Conservation (phyloP, 345 rosid species). For the Moricandia moricandioides region DNA sequence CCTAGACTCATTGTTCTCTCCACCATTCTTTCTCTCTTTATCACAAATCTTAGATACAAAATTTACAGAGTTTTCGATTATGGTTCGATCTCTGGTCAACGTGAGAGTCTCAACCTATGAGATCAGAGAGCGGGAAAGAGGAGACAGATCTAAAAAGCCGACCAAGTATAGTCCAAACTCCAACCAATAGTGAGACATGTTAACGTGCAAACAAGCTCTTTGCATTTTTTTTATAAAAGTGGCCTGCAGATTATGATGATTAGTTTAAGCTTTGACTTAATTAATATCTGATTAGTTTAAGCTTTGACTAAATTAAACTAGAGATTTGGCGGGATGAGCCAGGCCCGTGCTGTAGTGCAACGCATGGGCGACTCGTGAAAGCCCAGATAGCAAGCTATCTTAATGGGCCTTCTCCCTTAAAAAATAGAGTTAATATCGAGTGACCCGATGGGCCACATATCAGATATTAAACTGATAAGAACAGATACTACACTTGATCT, state of each 20-base stretch:
- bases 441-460: conserved; percentile 35
- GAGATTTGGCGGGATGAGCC: conserved; percentile 23
- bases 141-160: not conserved
- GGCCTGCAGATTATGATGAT: not conserved
- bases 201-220: conserved; percentile 12
- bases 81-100: conserved; percentile 2
- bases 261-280: not conserved
- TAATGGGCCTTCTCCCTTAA: not conserved
- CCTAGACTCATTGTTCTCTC: conserved; percentile 38
- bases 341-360: conserved; percentile 29
- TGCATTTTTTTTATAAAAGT: not conserved
- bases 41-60: not conserved
- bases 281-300: not conserved
- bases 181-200: not conserved
- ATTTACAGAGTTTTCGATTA: not conserved
- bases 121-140: not conserved
- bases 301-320: not conserved
- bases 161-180: conserved; percentile 7
- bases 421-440: conserved; percentile 36
- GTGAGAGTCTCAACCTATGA: not conserved
- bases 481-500: conserved; percentile 69
- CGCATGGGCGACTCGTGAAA: conserved; percentile 9
- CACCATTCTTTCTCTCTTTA: conserved; percentile 35
- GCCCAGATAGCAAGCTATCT: conserved; percentile 30
- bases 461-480: conserved; percentile 68